Conservation (phyloP, 192 early-diverging fungal genomes). For the Coemansia furcata region DNA sequence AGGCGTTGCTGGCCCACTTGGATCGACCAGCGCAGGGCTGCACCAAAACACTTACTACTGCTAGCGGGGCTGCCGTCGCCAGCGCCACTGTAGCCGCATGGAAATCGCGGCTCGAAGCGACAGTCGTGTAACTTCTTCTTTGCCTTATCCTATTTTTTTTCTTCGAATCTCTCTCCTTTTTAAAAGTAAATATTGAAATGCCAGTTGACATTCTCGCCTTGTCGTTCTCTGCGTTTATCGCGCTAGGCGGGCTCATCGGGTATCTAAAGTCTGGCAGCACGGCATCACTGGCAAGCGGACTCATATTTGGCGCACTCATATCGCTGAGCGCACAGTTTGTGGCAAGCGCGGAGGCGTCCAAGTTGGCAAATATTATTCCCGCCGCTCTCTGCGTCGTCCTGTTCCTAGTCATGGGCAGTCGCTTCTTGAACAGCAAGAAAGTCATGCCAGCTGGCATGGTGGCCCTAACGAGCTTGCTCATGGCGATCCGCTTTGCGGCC, state of each 20-base stretch:
- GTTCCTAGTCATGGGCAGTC: slow-evolving; percentile 36
- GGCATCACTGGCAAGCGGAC: slow-evolving; percentile 39
- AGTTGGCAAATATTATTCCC: slow-evolving; percentile 23
- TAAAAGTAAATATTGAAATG: slow-evolving; percentile 16
- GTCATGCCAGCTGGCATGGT: slow-evolving; percentile 51
- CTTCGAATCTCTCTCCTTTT: background rate
- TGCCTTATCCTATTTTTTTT: background rate
- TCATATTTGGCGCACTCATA: slow-evolving; percentile 40
- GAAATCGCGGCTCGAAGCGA: slow-evolving; percentile 26
- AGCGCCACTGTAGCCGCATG: slow-evolving; percentile 14
- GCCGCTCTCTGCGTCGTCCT: slow-evolving; percentile 31
- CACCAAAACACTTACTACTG: slow-evolving; percentile 3
- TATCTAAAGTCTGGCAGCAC: slow-evolving; percentile 40
- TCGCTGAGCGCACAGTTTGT: slow-evolving; percentile 34
- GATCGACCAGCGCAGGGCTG: slow-evolving; percentile 17
- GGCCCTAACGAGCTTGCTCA: slow-evolving; percentile 23
- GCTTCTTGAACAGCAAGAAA: slow-evolving; percentile 41
- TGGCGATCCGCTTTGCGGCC: slow-evolving; percentile 28
- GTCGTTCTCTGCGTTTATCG: slow-evolving; percentile 30
- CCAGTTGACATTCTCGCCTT: slow-evolving; percentile 26
- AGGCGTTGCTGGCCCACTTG: slow-evolving; percentile 17
- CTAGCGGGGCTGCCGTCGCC: background rate
- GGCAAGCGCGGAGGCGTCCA: slow-evolving; percentile 6
- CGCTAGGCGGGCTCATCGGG: slow-evolving; percentile 36
- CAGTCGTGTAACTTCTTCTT: background rate